Evolutionary conservation across 495 filamentous ascomycete species (phyloP), one percentile per base, ranked within the genome.

Genomic region (Hypoxylon fuscum): DNA sequence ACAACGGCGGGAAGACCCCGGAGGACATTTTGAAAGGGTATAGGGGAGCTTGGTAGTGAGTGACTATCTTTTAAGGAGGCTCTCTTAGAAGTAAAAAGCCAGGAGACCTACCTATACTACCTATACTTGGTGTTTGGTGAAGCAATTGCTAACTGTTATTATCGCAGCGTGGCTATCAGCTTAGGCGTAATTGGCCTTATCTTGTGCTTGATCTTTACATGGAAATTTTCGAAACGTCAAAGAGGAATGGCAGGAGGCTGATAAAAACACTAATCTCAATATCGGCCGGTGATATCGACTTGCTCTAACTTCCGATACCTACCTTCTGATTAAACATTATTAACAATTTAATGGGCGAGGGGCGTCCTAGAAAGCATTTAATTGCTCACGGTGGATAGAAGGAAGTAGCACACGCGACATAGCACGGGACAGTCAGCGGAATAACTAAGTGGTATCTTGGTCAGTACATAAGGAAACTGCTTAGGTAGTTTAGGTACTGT

Each of bases 11-110:
- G n/a, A 57, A 52, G 34, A 65, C 66, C n/a, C 35, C 54, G 2
- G 68, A 70, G 34, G 71, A 77, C 34, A 61, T 75, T 17, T 57
- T 80, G 10, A 62, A 60, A 34, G 78, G 78, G 14, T 80, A 78
- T 42, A 67, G 75, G 45, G 71, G 73, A 42, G 76, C 74, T 52
- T 68, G 67, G 66, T 79, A 74, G 62, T 62, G 18, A 64, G 62
- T 64, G 46, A 44, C 12, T 14, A n/a, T n/a, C n/a, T n/a, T n/a
- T n/a, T n/a, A n/a, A n/a, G n/a, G n/a, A n/a, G n/a, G n/a, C n/a
- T n/a, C n/a, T n/a, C n/a, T n/a, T n/a, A n/a, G n/a, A n/a, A n/a
- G n/a, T n/a, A n/a, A n/a, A n/a, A n/a, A n/a, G n/a, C n/a, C n/a
- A n/a, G n/a, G n/a, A n/a, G n/a, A n/a, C n/a, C n/a, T n/a, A n/a